phyloP scores from a whole-genome alignment of 202 grass and related monocot genomes.

The Setaria italica region DNA sequence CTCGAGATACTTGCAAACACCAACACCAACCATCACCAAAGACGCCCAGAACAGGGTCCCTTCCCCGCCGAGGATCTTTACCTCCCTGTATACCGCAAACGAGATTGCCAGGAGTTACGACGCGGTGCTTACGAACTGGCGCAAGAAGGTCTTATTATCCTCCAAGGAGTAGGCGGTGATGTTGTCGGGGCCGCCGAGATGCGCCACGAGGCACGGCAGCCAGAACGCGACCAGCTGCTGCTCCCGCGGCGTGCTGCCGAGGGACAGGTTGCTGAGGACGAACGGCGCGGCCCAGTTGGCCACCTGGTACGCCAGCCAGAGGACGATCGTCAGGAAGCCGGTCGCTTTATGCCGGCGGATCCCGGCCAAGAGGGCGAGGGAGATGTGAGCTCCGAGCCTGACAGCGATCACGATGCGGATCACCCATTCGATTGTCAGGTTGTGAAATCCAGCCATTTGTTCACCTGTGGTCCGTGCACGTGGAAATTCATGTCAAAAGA shows the following conservation, averaged over 20 bases:
- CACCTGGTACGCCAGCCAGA: no score
- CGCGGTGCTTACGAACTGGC: not conserved
- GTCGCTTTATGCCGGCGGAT: no score
- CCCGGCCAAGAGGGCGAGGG: no score
- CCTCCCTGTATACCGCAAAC: not conserved
- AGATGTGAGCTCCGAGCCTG: no score
- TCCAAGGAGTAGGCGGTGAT: slow-evolving; percentile 53
- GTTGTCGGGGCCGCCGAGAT: slow-evolving; percentile 50
- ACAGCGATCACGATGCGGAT: no score
- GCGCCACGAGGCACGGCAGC: slow-evolving; percentile 12
- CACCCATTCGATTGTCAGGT: no score
- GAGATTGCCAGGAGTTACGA: not conserved
- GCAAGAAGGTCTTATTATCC: slow-evolving; percentile 48
- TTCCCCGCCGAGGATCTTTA: not conserved
- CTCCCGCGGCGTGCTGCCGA: not conserved
- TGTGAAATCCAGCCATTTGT: no score
- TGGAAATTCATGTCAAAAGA: no score
- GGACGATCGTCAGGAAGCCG: no score
- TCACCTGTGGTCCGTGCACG: no score
- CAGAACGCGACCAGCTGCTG: slow-evolving; percentile 9
- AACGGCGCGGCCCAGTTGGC: no score
- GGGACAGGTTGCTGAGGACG: slow-evolving; percentile 38
- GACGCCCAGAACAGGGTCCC: not conserved
- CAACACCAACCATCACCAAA: not conserved
- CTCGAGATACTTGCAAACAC: slow-evolving; percentile 44